These are phyloP conservation scores for Podospora comata DNA, from an alignment of 495 filamentous ascomycete species.

Conservation along the genomic window DNA sequence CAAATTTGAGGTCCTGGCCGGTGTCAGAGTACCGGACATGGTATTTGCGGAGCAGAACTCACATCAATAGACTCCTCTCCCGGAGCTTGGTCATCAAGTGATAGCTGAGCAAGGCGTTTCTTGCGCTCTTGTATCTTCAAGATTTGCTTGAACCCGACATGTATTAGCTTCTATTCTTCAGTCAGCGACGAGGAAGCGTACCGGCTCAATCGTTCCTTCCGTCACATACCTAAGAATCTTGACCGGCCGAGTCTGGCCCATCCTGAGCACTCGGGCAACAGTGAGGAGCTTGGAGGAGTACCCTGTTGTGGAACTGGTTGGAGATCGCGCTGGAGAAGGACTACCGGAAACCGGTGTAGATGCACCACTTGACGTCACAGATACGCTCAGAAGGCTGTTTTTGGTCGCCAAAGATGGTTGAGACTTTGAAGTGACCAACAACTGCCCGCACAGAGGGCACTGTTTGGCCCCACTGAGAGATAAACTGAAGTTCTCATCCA, in stretches of 20 bases:
- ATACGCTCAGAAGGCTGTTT: neutral
- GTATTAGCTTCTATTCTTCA: no score
- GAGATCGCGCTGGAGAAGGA: neutral
- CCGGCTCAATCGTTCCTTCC: slow-evolving; percentile 2
- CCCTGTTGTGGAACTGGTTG: neutral
- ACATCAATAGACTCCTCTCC: slow-evolving; percentile 6
- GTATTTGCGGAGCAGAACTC: neutral
- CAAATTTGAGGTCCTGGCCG: neutral
- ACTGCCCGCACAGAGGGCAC: slow-evolving; percentile 1
- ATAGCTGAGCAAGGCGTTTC: neutral
- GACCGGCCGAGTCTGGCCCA: slow-evolving; percentile 6
- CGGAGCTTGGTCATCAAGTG: neutral
- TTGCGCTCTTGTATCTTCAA: slow-evolving; percentile 4
- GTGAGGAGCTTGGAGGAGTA: slow-evolving; percentile 4
- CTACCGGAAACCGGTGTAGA: neutral
- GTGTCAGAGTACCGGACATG: neutral
- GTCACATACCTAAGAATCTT: slow-evolving; percentile 3
- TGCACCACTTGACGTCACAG: neutral
- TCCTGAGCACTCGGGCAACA: slow-evolving; percentile 7
- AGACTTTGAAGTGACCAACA: neutral
- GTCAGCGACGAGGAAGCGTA: neutral
- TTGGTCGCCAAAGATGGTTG: neutral
- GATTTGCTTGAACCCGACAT: neutral
- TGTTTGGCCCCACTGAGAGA: neutral
- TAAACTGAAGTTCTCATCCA: neutral